Percentiles rank a stretch among this genome's conserved stretches.
These are phyloP conservation scores for Furcasterigmium furcatum DNA, from an alignment of 2,329 filamentous ascomycete species.

Conservation along the genomic window DNA sequence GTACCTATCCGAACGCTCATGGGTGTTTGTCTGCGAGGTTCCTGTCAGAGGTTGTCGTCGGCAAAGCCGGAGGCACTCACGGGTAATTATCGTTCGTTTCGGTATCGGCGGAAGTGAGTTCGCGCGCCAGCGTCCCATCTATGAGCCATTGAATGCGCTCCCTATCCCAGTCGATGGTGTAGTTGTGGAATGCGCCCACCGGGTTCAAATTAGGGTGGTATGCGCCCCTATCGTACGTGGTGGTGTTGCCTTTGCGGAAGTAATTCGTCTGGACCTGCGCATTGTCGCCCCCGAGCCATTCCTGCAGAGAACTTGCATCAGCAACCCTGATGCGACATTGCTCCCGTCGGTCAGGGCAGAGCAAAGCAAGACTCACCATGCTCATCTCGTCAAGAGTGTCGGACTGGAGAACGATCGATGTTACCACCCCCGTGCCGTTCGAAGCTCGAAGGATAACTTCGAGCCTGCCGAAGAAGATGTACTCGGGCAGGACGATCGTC, in stretches of 20 bases:
- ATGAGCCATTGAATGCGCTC: constrained; percentile 51
- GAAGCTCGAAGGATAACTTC: constrained; percentile 53
- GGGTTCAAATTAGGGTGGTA: no score
- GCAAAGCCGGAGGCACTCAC: no score
- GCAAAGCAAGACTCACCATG: no score
- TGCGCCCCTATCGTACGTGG: constrained; percentile 41
- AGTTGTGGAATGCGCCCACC: constrained; percentile 42
- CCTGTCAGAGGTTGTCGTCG: no score
- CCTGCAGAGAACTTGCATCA: no score
- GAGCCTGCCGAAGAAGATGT: constrained; percentile 81
- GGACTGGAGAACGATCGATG: constrained; percentile 72
- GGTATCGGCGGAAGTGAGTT: no score
- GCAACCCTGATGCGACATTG: no score
- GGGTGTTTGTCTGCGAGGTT: no score
- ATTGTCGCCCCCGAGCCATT: constrained; percentile 65
- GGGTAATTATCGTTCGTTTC: no score
- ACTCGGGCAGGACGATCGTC: constrained; percentile 26
- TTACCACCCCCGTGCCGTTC: constrained; percentile 61
- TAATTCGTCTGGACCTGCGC: constrained; percentile 81
- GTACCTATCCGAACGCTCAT: no score
- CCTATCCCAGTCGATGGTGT: constrained; percentile 54
- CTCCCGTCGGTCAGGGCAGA: no score
- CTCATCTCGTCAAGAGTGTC: constrained; percentile 79
- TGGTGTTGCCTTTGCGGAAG: constrained; percentile 68
- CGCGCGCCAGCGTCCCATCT: constrained; percentile 51